These are phyloP conservation scores for Hydnomerulius pinastri DNA, from an alignment of 768 basidiomycete genomes.

Conservation along the genomic window DNA sequence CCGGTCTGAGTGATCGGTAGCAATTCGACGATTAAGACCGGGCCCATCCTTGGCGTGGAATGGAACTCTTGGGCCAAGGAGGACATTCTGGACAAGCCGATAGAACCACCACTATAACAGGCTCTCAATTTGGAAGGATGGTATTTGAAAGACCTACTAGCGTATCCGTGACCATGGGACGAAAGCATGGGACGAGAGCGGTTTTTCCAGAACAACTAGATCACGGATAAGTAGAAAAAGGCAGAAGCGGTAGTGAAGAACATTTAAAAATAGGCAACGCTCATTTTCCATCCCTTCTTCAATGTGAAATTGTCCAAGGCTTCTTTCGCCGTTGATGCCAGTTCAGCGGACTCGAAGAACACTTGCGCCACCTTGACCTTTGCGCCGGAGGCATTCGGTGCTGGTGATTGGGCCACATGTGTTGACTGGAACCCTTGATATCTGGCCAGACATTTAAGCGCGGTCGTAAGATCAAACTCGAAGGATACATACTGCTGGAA, in stretches of 20 bases:
- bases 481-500: slow-evolving; percentile 81
- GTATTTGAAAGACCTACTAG: no score
- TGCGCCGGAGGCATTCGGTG: slow-evolving; percentile 62
- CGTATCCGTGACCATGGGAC: no score
- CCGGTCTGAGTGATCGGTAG: no score
- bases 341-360: slow-evolving; percentile 71
- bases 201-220: slow-evolving; percentile 33
- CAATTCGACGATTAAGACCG: no score
- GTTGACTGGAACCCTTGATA: slow-evolving; percentile 82
- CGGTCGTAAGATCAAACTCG: neutral
- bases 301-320: slow-evolving; percentile 84
- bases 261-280: slow-evolving; percentile 62
- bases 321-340: slow-evolving; percentile 77
- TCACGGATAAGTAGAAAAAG: slow-evolving; percentile 3
- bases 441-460: slow-evolving; percentile 40
- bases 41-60: no score
- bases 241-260: slow-evolving; percentile 13
- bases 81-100: no score
- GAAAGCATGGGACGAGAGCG: slow-evolving; percentile 45
- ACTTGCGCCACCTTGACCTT: slow-evolving; percentile 82
- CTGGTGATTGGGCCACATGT: slow-evolving; percentile 68
- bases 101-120: no score
- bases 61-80: no score
- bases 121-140: no score
- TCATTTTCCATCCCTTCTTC: slow-evolving; percentile 86